phyloP scores from a whole-genome alignment of 2,329 filamentous ascomycete genomes.

The Stemphylium vesicarium region DNA sequence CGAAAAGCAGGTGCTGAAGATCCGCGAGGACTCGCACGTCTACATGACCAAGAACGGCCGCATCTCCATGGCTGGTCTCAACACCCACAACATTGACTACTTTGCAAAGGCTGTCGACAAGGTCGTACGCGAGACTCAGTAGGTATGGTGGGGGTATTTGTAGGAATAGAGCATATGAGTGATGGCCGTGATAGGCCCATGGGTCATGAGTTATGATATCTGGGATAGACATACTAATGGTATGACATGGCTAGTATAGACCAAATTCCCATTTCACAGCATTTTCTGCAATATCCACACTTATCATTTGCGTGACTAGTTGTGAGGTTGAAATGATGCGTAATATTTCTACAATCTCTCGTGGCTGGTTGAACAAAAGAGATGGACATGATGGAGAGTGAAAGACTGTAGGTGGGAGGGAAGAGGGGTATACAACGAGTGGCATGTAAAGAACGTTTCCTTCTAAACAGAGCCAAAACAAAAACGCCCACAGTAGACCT shows the following conservation, averaged over 20 bases:
- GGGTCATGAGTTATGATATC: not conserved
- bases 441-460: not conserved
- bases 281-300: not conserved
- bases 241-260: not conserved
- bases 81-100: constrained; percentile 90
- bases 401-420: too few relatives aligned
- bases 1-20: constrained; percentile 73
- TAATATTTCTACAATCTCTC: not conserved
- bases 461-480: not conserved
- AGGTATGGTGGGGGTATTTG: constrained; percentile 9
- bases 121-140: constrained; percentile 68
- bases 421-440: not conserved
- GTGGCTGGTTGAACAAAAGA: too few relatives aligned
- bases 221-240: not conserved
- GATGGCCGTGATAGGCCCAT: not conserved
- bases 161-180: not conserved
- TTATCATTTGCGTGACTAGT: not conserved
- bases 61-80: constrained; percentile 98
- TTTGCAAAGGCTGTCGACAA: constrained; percentile 88
- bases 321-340: not conserved
- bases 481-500: not conserved
- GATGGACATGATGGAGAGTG: too few relatives aligned
- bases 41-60: constrained; percentile 98
- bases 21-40: constrained; percentile 74
- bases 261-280: not conserved